A percentile compares a stretch with the other conserved stretches of the same genome.
Evolutionary conservation across 2,329 filamentous ascomycete genomes (phyloP).

Genomic region (Dothistroma septosporum): DNA sequence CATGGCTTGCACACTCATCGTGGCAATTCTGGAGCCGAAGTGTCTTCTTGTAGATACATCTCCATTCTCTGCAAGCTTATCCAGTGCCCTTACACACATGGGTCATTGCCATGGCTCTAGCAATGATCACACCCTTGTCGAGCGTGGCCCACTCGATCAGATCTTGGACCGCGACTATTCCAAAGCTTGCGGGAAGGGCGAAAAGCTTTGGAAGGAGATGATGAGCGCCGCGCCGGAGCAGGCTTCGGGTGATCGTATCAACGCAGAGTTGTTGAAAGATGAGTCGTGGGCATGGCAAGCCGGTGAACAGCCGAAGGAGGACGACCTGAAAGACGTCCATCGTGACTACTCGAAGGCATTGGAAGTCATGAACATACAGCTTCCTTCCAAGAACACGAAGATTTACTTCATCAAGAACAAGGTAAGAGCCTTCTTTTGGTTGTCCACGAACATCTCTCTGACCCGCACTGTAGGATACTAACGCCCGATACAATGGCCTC

Average conservation of each 20-base stretch:
- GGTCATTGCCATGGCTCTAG: neutral
- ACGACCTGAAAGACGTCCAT: too few relatives aligned
- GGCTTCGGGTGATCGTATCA: neutral
- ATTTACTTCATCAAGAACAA: neutral
- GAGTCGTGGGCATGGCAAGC: neutral
- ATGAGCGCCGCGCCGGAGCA: neutral
- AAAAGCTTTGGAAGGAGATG: neutral
- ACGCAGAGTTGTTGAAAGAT: neutral
- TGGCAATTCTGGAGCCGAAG: neutral
- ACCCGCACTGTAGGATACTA: neutral
- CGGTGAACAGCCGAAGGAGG: neutral
- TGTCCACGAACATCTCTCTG: neutral
- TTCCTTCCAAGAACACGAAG: too few relatives aligned
- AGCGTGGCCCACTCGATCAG: neutral
- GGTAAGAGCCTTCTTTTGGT: neutral
- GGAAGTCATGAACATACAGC: too few relatives aligned
- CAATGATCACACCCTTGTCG: neutral
- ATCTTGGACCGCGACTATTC: neutral
- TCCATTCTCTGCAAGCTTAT: neutral
- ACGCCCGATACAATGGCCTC: neutral
- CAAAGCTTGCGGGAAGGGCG: neutral
- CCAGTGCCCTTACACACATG: neutral
- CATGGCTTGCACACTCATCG: neutral
- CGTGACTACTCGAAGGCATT: too few relatives aligned
- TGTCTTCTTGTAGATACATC: neutral